Evolutionary conservation across 169 alveolate genomes (phyloP), one percentile per base, ranked within the genome.

Genomic region (Plasmodium knowlesi): DNA sequence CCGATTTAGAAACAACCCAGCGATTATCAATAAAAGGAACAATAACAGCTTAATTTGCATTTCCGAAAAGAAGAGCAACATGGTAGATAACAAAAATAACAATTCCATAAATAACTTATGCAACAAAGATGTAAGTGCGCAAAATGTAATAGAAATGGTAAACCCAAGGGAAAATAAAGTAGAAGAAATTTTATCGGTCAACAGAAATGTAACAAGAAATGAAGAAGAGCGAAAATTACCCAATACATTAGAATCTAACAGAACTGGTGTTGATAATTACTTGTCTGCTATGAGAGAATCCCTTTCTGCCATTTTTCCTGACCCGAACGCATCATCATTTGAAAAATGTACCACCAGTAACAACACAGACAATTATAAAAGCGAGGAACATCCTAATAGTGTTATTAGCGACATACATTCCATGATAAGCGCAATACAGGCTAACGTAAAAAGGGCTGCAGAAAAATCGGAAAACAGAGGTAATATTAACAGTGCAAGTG

Each of bases 281-380:
- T 16, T 73, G 37, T 85, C 46, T 73, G n/a, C 30, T 50, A 37
- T 85, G 80, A 85, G 78, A 85, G 85, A 85, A 67, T 73, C 78
- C 25, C 14, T 85, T 73, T 25, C 85, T 50, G 25, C 93, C 34
- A 85, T 73, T 37, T 73, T 85, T 30, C 39, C 74, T 28, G 61
- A 73, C 37, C 76, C 71, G 37, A 54, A 85, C 41, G 78, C 76
- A 85, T 73, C 78, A 30, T 46, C 85, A 50, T 19, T 50, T 22
- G 73, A 54, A 67, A 67, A 57, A 41, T 14, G 46, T n/a, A 14
- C 3, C 72, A 41, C 30, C 28, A 30, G 37, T 25, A 83, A 41
- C 32, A 83, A 70, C 74, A 25, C 50, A 70, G 19, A 83, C 53
- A 37, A n/a, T 83, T 43, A 50, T 71, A 70, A 34, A 70, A 83